Evolutionary conservation across 2,329 filamentous ascomycete genomes (phyloP).

Genomic region (Ophiosphaerella narmari): DNA sequence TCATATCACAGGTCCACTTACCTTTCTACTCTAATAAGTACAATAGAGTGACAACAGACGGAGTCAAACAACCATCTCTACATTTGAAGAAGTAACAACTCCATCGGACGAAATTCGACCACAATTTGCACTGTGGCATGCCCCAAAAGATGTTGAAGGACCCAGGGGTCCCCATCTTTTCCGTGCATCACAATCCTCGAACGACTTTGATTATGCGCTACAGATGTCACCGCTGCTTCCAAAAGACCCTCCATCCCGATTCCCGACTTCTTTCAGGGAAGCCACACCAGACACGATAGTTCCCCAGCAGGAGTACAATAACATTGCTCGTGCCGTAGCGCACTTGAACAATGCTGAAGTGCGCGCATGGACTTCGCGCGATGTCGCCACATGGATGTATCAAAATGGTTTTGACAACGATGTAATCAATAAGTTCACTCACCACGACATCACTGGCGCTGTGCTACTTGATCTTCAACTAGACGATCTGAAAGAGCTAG

Average conservation of each 20-base stretch:
- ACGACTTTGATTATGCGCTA: constrained; percentile 60
- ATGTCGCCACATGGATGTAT: constrained; percentile 86
- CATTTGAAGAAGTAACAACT: constrained; percentile 81
- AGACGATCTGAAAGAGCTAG: constrained; percentile 81
- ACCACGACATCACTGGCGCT: constrained; percentile 88
- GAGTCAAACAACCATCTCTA: constrained; percentile 85
- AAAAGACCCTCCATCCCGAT: constrained; percentile 56
- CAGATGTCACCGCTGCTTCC: constrained; percentile 76
- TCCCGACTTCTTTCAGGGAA: constrained; percentile 50
- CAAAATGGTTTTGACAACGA: constrained; percentile 77
- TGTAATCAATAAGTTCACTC: constrained; percentile 81
- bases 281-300: constrained; percentile 44
- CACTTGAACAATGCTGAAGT: constrained; percentile 65
- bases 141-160: constrained; percentile 72
- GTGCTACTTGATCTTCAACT: constrained; percentile 91
- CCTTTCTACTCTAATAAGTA: constrained; percentile 23
- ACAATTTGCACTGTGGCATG: constrained; percentile 63
- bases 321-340: constrained; percentile 58
- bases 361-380: constrained; percentile 71
- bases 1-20: constrained; percentile 1
- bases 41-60: constrained; percentile 62
- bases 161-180: constrained; percentile 88
- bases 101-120: constrained; percentile 66
- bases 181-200: constrained; percentile 67
- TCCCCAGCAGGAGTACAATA: constrained; percentile 53